Evolutionary conservation across 176 grass and related monocot species (phyloP).

Genomic region (Juncus effusus): DNA sequence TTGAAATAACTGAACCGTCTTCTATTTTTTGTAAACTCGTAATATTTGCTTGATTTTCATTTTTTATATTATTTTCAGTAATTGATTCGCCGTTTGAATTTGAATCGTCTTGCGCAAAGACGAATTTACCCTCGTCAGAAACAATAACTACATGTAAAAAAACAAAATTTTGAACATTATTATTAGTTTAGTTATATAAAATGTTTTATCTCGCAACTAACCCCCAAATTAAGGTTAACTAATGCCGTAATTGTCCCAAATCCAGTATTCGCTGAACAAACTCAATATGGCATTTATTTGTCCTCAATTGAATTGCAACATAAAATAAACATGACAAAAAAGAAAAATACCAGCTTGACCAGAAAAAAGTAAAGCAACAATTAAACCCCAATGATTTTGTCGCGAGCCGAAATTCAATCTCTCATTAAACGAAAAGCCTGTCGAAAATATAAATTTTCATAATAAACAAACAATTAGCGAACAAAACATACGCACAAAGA

Average conservation of each 20-base stretch:
- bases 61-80: slow-evolving; percentile 42
- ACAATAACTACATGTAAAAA: slow-evolving; percentile 46
- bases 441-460: too few relatives aligned
- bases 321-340: not conserved
- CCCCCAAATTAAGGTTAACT: not conserved
- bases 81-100: slow-evolving; percentile 27
- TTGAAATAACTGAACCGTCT: slow-evolving; percentile 86
- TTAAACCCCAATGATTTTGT: slow-evolving; percentile 10
- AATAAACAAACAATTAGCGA: too few relatives aligned
- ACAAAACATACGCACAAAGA: too few relatives aligned
- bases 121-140: slow-evolving; percentile 35
- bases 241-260: not conserved
- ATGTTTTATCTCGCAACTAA: not conserved
- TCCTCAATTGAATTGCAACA: not conserved
- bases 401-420: not conserved
- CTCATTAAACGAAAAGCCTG: not conserved
- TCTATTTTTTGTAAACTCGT: slow-evolving; percentile 50
- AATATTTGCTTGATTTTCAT: slow-evolving; percentile 26
- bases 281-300: not conserved
- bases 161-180: not conserved
- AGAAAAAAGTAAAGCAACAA: slow-evolving; percentile 6
- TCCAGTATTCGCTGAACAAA: not conserved
- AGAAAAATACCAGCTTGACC: slow-evolving; percentile 18
- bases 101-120: slow-evolving; percentile 59
- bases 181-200: not conserved